A percentile compares a stretch with the other conserved stretches of the same genome.
These are phyloP conservation scores for Lasiodiplodia gonubiensis DNA, from an alignment of 2,329 filamentous ascomycete species.

Conservation along the genomic window DNA sequence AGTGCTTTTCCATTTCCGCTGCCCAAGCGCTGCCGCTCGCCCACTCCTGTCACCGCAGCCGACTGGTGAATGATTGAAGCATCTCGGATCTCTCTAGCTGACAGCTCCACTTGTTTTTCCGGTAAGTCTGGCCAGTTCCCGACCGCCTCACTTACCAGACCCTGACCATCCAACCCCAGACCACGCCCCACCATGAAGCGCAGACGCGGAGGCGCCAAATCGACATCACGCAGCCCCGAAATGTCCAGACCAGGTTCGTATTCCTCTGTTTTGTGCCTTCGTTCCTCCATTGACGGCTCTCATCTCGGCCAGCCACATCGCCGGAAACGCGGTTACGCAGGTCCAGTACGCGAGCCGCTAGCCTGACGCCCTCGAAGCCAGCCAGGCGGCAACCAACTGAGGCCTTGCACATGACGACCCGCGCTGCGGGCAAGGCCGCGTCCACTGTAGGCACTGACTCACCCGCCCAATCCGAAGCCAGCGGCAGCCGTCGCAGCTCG, in stretches of 20 bases:
- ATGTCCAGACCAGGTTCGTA: constrained; percentile 25
- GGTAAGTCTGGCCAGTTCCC: constrained; percentile 7
- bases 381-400: constrained; percentile 52
- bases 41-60: constrained; percentile 18
- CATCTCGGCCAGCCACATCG: constrained; percentile 38
- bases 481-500: constrained; percentile 49
- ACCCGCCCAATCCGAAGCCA: constrained; percentile 40
- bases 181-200: constrained; percentile 24
- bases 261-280: background rate
- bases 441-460: constrained; percentile 44
- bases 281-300: constrained; percentile 10
- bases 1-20: constrained; percentile 3
- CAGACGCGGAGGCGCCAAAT: constrained; percentile 26
- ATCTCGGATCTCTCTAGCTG: background rate
- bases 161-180: constrained; percentile 2
- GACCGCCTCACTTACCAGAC: constrained; percentile 20
- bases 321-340: constrained; percentile 40
- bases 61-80: constrained; percentile 8
- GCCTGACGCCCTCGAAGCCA: constrained; percentile 40
- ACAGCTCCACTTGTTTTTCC: background rate
- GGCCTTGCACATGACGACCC: constrained; percentile 57
- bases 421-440: constrained; percentile 48
- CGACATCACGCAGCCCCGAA: constrained; percentile 22
- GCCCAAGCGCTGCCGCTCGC: constrained; percentile 7
- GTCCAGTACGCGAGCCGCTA: constrained; percentile 43